Conservation (phyloP, 1,284 basidiomycete species). For the Stereum hirsutum region DNA sequence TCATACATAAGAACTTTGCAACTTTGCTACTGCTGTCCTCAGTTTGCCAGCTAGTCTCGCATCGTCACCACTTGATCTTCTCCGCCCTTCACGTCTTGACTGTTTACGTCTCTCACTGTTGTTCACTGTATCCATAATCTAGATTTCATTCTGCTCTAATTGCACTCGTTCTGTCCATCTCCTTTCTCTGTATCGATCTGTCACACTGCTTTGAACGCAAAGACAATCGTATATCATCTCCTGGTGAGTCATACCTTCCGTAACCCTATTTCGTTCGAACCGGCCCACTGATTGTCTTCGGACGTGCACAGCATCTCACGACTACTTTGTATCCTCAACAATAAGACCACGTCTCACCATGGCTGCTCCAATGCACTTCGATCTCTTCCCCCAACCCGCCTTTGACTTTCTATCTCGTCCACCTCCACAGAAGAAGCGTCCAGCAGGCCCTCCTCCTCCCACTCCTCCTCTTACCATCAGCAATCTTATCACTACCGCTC, state of each 20-base stretch:
- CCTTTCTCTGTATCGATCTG: background rate
- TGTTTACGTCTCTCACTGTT: background rate
- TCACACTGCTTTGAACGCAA: background rate
- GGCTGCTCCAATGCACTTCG: background rate
- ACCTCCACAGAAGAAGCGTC: conserved; percentile 23
- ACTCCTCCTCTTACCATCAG: conserved; percentile 13
- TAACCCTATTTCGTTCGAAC: background rate
- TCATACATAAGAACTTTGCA: background rate
- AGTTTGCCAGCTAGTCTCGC: conserved; percentile 8
- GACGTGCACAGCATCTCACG: background rate
- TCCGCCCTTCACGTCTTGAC: background rate
- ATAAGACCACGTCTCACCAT: background rate
- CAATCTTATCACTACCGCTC: background rate
- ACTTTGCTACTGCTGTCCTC: background rate
- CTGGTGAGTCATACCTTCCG: background rate
- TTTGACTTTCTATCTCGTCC: conserved; percentile 13
- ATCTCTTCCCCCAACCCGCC: background rate
- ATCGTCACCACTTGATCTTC: background rate
- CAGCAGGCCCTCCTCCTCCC: conserved; percentile 14
- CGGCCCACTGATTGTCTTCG: background rate
- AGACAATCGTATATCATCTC: background rate
- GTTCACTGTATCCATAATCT: conserved; percentile 1
- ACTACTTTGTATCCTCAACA: background rate
- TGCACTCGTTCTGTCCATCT: background rate
- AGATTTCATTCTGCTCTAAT: background rate